Percentiles rank a stretch among this genome's conserved stretches.
Evolutionary conservation across 306 rosid genomes (phyloP).

Genomic region (Herpetospermum pedunculosum): DNA sequence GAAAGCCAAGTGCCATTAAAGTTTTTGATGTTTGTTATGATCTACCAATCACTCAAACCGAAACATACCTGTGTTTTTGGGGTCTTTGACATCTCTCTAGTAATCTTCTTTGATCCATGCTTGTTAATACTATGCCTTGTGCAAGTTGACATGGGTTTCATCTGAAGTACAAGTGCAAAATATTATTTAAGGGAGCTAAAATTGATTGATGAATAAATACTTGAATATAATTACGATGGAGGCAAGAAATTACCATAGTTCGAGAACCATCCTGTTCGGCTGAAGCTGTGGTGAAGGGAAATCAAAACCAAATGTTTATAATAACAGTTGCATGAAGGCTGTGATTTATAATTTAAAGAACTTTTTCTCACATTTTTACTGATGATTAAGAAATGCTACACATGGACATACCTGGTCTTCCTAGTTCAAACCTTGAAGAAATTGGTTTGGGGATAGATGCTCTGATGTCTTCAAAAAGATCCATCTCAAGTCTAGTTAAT

Average conservation of each 20-base stretch:
- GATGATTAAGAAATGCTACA: neutral
- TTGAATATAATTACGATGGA: neutral
- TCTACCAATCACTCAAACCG: neutral
- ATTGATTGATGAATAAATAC: neutral
- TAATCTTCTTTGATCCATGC: constrained; percentile 11
- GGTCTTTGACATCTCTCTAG: constrained; percentile 5
- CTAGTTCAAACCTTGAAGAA: constrained; percentile 16
- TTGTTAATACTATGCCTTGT: constrained; percentile 14
- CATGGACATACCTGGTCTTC: constrained; percentile 14
- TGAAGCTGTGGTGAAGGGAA: neutral
- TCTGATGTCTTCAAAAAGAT: constrained; percentile 32
- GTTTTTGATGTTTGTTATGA: neutral
- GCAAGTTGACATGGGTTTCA: constrained; percentile 14
- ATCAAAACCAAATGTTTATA: neutral
- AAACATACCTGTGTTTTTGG: constrained; percentile 17
- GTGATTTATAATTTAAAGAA: neutral
- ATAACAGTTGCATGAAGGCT: neutral
- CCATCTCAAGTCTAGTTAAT: constrained; percentile 40
- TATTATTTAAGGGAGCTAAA: neutral
- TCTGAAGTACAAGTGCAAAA: constrained; percentile 21
- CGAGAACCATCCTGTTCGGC: neutral
- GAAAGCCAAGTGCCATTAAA: neutral
- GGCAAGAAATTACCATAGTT: constrained; percentile 24
- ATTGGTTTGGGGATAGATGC: constrained; percentile 11
- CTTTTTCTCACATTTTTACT: neutral